Conservation (phyloP, 176 grass and related monocot species). For the Avena atlantica region DNA sequence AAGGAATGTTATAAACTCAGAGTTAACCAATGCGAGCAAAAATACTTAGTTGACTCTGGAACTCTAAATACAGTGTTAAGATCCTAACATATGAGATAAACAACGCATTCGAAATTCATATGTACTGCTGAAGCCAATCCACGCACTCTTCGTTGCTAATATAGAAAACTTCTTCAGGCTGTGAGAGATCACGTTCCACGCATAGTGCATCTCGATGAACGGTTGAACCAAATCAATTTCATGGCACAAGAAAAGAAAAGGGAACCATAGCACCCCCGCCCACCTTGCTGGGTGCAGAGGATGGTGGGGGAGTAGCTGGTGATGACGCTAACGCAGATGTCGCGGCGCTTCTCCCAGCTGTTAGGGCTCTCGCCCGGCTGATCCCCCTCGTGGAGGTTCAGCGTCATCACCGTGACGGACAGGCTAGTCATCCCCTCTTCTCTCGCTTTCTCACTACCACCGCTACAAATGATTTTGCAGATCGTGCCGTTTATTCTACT, state of each 20-base stretch:
- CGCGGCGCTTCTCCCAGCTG: slow-evolving; percentile 87
- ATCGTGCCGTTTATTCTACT: background rate
- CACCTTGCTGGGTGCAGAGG: slow-evolving; percentile 97
- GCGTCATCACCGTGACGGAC: slow-evolving; percentile 75
- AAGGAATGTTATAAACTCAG: slow-evolving; percentile 6
- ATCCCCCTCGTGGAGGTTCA: slow-evolving; percentile 89
- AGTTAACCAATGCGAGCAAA: background rate
- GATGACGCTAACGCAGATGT: slow-evolving; percentile 96
- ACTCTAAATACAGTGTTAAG: slow-evolving; percentile 27
- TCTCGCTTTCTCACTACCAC: slow-evolving; percentile 17
- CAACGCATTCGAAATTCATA: background rate
- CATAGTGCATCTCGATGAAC: slow-evolving; percentile 19
- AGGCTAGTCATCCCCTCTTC: slow-evolving; percentile 69
- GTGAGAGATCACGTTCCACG: slow-evolving; percentile 6
- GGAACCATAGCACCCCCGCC: slow-evolving; percentile 31
- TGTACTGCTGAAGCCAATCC: background rate
- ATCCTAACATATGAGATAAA: background rate
- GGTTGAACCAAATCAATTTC: slow-evolving; percentile 32
- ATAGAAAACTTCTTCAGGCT: slow-evolving; percentile 6
- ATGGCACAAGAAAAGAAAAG: slow-evolving; percentile 16
- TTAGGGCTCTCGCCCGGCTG: slow-evolving; percentile 76
- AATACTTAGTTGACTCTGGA: background rate
- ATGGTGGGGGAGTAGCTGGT: slow-evolving; percentile 91
- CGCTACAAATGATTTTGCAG: background rate
- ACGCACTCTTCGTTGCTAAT: background rate